Base-by-base conservation (phyloP, 495 filamentous ascomycete species). In the Xylaria castorea region DNA sequence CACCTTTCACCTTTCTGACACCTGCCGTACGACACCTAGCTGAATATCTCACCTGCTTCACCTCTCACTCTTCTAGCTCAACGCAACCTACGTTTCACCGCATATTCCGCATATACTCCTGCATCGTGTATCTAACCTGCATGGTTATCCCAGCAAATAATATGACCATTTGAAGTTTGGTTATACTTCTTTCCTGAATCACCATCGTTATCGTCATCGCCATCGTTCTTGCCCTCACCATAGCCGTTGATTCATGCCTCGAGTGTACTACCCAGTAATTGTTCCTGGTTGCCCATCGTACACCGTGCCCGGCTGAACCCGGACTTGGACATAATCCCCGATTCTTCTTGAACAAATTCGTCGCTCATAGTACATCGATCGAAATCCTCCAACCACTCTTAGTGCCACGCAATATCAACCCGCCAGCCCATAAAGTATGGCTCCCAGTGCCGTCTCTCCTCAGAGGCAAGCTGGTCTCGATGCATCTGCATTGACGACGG, bases 371-470 rank as follows among this genome's bases (percentile, higher is more conserved):
- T 1, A 46, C 22, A 64, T 64, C 40, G 22, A 9, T 32, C 30
- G n/a, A 25, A 22, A 38, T 22, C 44, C 36, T 27, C 16, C 55
- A 2, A 25, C 27, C 22, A 40, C 22, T 32, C 20, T 20, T 48
- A 61, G 38, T 60, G n/a, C 36, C 9, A 38, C 46, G 9, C 32
- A 57, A 14, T 27, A 38, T 57, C 25, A 14, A 64, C 3, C 48
- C 58, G 36, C 60, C 20, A 55, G 5, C 27, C 36, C 42, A 78
- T 11, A 12, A 1, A 67, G 34, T 58, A 88, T 88, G 86, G 81
- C 86, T 25, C 86, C 86, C 4, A 83, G 76, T 36, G 82, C 83
- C 66, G 71, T 87, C 50, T 81, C 85, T 11, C 82, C 84, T 27
- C 77, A 82, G 32, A 75, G 74, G 40, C 75, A 81, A 68, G 73